Conservation (phyloP, 2,329 filamentous ascomycete species). For the Orbilia oligospora region DNA sequence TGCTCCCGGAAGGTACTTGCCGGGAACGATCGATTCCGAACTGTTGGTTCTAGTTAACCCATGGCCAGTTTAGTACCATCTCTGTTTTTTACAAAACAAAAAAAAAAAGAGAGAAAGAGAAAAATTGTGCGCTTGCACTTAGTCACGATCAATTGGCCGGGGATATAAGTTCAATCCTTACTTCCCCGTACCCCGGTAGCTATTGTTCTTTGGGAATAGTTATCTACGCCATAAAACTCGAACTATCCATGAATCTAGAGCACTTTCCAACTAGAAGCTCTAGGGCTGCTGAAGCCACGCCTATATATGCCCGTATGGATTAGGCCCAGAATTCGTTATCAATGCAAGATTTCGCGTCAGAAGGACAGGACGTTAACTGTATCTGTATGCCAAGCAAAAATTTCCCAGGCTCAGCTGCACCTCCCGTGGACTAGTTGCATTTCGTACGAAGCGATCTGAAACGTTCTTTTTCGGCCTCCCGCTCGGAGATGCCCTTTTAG, state of each 20-base stretch:
- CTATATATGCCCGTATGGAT: neutral
- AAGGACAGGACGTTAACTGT: neutral
- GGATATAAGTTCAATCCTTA: slow-evolving; percentile 12
- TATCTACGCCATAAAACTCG: neutral
- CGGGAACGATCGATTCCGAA: slow-evolving; percentile 24
- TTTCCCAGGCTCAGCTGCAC: slow-evolving; percentile 8
- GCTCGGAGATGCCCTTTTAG: slow-evolving; percentile 44
- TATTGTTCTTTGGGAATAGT: neutral
- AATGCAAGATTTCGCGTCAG: slow-evolving; percentile 6
- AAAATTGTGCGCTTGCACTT: no score
- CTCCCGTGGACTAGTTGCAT: slow-evolving; percentile 10
- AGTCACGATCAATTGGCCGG: no score
- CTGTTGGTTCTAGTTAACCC: slow-evolving; percentile 1
- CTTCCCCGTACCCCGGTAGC: slow-evolving; percentile 32
- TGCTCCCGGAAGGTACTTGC: slow-evolving; percentile 32
- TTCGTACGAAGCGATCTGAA: slow-evolving; percentile 39
- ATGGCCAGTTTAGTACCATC: no score
- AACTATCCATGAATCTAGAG: slow-evolving; percentile 28
- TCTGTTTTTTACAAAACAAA: no score
- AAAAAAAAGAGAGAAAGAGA: no score
- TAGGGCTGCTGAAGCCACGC: neutral
- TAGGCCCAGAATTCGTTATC: slow-evolving; percentile 15
- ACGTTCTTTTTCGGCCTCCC: neutral
- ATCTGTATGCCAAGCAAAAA: neutral
- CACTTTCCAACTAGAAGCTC: slow-evolving; percentile 2